phyloP scores from a whole-genome alignment of 208 protist species.

The Acanthamoeba castellanii region DNA sequence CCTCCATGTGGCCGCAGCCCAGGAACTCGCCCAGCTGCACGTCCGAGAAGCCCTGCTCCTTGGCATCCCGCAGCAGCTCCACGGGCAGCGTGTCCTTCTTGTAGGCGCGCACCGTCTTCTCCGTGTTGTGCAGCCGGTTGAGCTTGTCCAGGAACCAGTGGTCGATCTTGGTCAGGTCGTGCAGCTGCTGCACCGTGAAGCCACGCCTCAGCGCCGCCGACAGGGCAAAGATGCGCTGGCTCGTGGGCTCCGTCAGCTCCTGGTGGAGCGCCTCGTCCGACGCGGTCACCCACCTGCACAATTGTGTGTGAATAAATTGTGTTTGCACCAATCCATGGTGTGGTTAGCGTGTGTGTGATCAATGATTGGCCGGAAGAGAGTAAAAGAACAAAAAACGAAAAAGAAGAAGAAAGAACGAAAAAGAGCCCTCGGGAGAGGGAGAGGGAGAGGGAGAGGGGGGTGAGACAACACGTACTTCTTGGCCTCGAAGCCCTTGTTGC shows the following conservation, averaged over 20 bases:
- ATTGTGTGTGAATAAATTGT: neutral
- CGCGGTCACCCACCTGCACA: slow-evolving; percentile 40
- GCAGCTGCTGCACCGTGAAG: slow-evolving; percentile 93
- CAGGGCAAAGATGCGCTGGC: slow-evolving; percentile 87
- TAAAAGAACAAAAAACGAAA: too few species aligned
- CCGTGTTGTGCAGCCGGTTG: slow-evolving; percentile 91
- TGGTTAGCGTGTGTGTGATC: too few species aligned
- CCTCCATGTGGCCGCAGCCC: slow-evolving; percentile 71
- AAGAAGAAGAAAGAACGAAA: too few species aligned
- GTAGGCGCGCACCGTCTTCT: slow-evolving; percentile 55
- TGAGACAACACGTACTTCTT: slow-evolving; percentile 86
- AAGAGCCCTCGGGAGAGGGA: slow-evolving; percentile 76
- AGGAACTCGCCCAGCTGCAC: slow-evolving; percentile 91
- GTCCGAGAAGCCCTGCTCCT: slow-evolving; percentile 97
- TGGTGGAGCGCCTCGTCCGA: slow-evolving; percentile 77
- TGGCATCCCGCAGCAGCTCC: slow-evolving; percentile 90
- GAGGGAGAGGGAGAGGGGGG: slow-evolving; percentile 75
- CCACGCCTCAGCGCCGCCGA: slow-evolving; percentile 88
- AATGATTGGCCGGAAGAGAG: too few species aligned
- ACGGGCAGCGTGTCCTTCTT: slow-evolving; percentile 72
- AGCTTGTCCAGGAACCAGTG: slow-evolving; percentile 98
- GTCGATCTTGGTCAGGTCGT: slow-evolving; percentile 96
- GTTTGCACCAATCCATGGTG: too few species aligned
- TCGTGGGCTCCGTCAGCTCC: slow-evolving; percentile 84
- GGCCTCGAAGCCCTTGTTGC: slow-evolving; percentile 91